These are phyloP conservation scores for Penicillium dipodomyicola DNA, from an alignment of 495 filamentous ascomycete species.

Conservation along the genomic window DNA sequence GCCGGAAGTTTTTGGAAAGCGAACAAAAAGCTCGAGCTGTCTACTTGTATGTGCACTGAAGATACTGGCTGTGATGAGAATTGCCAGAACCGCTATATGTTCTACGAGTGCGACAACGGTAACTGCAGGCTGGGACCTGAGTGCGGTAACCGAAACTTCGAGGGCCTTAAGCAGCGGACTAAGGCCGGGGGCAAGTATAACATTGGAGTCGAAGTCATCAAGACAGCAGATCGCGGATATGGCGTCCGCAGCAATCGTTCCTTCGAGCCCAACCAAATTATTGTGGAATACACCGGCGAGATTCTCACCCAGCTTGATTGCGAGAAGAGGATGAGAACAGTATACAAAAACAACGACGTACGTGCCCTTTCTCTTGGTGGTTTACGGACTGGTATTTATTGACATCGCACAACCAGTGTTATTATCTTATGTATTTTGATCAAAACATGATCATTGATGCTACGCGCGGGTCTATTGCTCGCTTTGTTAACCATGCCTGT, in stretches of 20 bases:
- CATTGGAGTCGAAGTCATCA: conserved; percentile 89
- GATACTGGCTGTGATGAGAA: conserved; percentile 81
- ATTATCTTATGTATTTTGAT: conserved; percentile 97
- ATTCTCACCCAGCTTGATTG: conserved; percentile 94
- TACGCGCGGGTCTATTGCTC: conserved; percentile 89
- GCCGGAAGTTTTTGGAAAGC: conserved; percentile 83
- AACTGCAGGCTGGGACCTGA: conserved; percentile 76
- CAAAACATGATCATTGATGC: conserved; percentile 99
- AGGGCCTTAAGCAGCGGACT: conserved; percentile 68
- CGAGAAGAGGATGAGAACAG: conserved; percentile 85
- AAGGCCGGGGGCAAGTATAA: conserved; percentile 80
- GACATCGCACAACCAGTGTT: conserved; percentile 59
- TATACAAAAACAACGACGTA: conserved; percentile 90
- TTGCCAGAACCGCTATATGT: conserved; percentile 93
- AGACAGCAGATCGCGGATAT: conserved; percentile 84
- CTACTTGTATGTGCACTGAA: conserved; percentile 73
- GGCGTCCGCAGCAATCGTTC: conserved; percentile 86
- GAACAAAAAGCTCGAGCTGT: conserved; percentile 67
- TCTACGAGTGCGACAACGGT: conserved; percentile 89
- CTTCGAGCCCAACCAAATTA: conserved; percentile 88
- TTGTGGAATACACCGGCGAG: conserved; percentile 96
- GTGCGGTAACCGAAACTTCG: conserved; percentile 87
- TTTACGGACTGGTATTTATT: neutral
- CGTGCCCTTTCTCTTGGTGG: conserved; percentile 23
- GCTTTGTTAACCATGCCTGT: conserved; percentile 98